Conservation (phyloP, 441 rosid genomes). For the Dalechampia spathulata region DNA sequence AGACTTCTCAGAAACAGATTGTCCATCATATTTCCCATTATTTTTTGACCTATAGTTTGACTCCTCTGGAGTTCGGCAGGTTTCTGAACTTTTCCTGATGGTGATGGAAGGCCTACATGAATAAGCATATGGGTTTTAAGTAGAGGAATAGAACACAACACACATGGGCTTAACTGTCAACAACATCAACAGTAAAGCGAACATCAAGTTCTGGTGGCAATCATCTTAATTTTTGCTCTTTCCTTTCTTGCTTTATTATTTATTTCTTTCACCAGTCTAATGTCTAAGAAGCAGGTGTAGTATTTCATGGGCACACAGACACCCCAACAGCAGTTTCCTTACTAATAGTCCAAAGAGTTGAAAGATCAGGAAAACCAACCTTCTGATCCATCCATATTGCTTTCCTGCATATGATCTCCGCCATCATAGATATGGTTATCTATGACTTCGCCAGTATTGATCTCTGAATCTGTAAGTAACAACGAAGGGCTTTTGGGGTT, state of each 20-base stretch:
- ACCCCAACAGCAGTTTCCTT: not conserved
- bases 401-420: conserved; percentile 34
- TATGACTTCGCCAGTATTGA: conserved; percentile 25
- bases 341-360: too few relatives aligned
- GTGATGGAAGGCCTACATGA: conserved; percentile 70
- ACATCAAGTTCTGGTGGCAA: not conserved
- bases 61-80: conserved; percentile 62
- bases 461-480: conserved; percentile 36
- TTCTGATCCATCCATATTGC: conserved; percentile 55
- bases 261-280: not conserved
- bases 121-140: conserved; percentile 12
- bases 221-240: not conserved
- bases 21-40: conserved; percentile 88
- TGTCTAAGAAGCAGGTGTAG: not conserved
- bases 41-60: conserved; percentile 87
- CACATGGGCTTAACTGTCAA: not conserved
- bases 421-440: conserved; percentile 33
- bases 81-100: conserved; percentile 72
- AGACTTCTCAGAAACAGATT: conserved; percentile 75
- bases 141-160: not conserved
- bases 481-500: conserved; percentile 32
- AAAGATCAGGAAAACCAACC: conserved; percentile 35
- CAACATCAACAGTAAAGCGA: not conserved
- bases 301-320: not conserved
- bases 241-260: not conserved